Conservation (phyloP, 2,329 filamentous ascomycete species). For the Coleophoma cylindrospora region DNA sequence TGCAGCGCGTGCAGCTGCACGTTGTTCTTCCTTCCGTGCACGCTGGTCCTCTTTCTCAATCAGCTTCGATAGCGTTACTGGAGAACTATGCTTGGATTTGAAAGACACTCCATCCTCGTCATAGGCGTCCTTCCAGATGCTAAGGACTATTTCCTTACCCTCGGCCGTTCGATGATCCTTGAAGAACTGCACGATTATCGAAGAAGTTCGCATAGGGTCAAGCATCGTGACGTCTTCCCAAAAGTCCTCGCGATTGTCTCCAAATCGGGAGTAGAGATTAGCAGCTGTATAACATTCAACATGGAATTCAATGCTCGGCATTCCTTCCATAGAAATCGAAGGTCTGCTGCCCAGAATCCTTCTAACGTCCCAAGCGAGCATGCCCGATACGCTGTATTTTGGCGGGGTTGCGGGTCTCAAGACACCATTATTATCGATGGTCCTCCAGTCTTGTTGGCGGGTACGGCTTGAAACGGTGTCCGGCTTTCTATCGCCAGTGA, state of each 20-base stretch:
- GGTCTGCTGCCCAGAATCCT: neutral
- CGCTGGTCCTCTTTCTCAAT: neutral
- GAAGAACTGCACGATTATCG: slow-evolving; percentile 1
- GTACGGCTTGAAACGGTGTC: slow-evolving; percentile 11
- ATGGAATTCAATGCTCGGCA: slow-evolving; percentile 5
- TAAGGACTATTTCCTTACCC: slow-evolving; percentile 2
- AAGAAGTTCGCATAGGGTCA: neutral
- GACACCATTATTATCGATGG: slow-evolving; percentile 4
- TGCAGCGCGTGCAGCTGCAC: neutral
- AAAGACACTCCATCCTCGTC: neutral
- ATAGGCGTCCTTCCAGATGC: slow-evolving; percentile 2
- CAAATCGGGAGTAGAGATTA: neutral
- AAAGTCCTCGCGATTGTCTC: neutral
- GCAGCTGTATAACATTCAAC: neutral
- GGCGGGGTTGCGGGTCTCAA: neutral
- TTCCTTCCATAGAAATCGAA: neutral
- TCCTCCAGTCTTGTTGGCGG: slow-evolving; percentile 1
- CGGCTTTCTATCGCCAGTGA: slow-evolving; percentile 11
- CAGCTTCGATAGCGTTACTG: too few relatives aligned
- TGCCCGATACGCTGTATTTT: slow-evolving; percentile 8
- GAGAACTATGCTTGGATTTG: too few relatives aligned
- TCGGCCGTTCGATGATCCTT: neutral
- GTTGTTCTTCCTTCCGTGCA: neutral
- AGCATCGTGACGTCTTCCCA: slow-evolving; percentile 3
- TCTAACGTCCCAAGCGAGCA: slow-evolving; percentile 2